Evolutionary conservation across 2,329 filamentous ascomycete species (phyloP).

Genomic region (Calonectria hongkongensis): DNA sequence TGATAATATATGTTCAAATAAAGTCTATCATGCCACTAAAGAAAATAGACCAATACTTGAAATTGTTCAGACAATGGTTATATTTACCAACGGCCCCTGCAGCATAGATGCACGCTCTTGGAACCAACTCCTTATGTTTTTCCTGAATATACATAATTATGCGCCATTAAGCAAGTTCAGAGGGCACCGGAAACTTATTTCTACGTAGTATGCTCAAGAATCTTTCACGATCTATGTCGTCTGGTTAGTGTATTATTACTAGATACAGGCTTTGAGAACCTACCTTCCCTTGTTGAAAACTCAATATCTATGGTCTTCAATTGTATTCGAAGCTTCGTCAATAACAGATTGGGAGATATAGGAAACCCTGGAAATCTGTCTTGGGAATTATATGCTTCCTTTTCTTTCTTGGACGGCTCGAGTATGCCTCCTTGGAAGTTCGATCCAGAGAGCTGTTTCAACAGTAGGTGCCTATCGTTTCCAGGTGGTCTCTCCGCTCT

Average conservation of each 20-base stretch:
- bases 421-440: not conserved
- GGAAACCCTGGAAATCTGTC: not conserved
- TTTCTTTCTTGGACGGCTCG: not conserved
- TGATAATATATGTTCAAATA: no score
- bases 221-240: not conserved
- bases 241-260: not conserved
- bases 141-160: no score
- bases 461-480: not conserved
- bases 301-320: not conserved
- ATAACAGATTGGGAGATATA: not conserved
- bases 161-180: not conserved
- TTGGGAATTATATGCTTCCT: not conserved
- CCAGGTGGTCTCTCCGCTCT: not conserved
- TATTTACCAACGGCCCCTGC: no score
- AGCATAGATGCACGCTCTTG: no score
- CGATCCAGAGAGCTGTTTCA: not conserved
- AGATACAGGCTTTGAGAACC: not conserved
- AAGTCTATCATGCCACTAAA: no score
- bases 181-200: not conserved
- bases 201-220: not conserved
- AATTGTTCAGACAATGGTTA: no score
- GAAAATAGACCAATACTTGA: no score
- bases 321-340: not conserved
- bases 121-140: no score
- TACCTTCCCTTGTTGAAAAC: not conserved